These are phyloP conservation scores for Rosa rugosa DNA, from an alignment of 306 rosid species.

Conservation along the genomic window DNA sequence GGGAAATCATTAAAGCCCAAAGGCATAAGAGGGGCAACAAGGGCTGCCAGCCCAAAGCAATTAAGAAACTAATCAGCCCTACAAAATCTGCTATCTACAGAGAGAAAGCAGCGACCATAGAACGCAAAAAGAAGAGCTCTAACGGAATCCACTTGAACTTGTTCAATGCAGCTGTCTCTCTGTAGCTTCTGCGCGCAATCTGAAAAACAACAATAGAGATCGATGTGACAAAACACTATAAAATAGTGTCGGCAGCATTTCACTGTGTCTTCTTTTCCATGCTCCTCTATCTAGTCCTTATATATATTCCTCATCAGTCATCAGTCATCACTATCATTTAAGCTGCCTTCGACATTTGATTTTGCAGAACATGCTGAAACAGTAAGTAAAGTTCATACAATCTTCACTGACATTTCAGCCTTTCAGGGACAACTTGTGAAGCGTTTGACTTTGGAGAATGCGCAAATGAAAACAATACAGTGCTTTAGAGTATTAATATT, in stretches of 20 bases:
- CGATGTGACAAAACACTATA: not conserved
- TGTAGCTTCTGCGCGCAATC: not conserved
- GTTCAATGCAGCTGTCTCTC: not conserved
- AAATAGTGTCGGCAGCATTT: not conserved
- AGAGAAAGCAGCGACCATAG: too few relatives aligned
- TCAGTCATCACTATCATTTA: not conserved
- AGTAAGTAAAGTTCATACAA: not conserved
- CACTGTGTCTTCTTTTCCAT: not conserved
- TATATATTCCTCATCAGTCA: not conserved
- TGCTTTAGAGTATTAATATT: not conserved
- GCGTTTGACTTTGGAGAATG: not conserved
- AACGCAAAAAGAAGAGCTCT: too few relatives aligned
- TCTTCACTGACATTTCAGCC: not conserved
- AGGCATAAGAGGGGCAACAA: too few relatives aligned
- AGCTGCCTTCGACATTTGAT: not conserved
- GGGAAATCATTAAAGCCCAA: too few relatives aligned
- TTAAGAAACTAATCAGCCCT: too few relatives aligned
- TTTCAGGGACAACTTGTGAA: not conserved
- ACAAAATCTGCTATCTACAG: too few relatives aligned
- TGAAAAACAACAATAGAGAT: not conserved
- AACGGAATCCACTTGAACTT: not conserved
- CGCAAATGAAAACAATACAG: not conserved
- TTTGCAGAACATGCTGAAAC: not conserved
- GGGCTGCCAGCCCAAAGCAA: too few relatives aligned
- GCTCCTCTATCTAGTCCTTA: too few relatives aligned